Evolutionary conservation across 108 stramenopile genomes (phyloP).

Genomic region (Skeletonema menzelii): DNA sequence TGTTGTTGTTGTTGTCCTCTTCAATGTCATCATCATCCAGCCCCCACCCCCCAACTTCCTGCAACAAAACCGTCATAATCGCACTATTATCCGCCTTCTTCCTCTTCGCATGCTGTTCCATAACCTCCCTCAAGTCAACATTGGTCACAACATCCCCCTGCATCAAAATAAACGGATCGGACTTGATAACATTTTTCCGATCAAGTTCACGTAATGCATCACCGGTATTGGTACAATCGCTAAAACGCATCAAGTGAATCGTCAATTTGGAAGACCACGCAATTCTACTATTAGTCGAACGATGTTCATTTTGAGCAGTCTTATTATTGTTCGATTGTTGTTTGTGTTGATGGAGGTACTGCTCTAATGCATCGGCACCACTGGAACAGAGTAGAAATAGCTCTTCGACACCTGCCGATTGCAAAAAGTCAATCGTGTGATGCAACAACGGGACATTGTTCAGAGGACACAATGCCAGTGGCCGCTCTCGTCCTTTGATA

Average conservation of each 20-base stretch:
- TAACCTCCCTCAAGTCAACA: constrained; percentile 70
- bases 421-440: constrained; percentile 93
- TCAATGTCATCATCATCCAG: constrained; percentile 27
- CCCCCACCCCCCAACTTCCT: constrained; percentile 59
- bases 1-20: background rate
- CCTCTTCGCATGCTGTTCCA: constrained; percentile 67
- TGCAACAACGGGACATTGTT: constrained; percentile 94
- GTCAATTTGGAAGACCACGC: constrained; percentile 43
- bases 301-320: too few species aligned
- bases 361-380: constrained; percentile 67
- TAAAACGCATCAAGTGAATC: constrained; percentile 64
- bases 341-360: constrained; percentile 46
- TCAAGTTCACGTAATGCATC: constrained; percentile 97
- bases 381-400: constrained; percentile 26
- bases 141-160: constrained; percentile 93
- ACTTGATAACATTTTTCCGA: constrained; percentile 87
- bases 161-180: constrained; percentile 96
- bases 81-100: constrained; percentile 75
- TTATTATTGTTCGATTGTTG: constrained; percentile 18
- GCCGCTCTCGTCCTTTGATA: constrained; percentile 14
- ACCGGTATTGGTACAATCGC: constrained; percentile 83
- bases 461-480: constrained; percentile 84
- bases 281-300: constrained; percentile 6
- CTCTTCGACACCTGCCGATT: constrained; percentile 43
- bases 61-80: constrained; percentile 89